A percentile compares a stretch with the other conserved stretches of the same genome.
Conservation (phyloP, 306 rosid genomes). For the cucumber (Cucumis sativus) region Cucumber_9930_V3 NC_026661.2:5257001-5257500, state of each 20-base stretch:
- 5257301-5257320: too few species aligned
- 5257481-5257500: too few species aligned
- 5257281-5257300: too few species aligned
- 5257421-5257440: not conserved
- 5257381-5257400: conserved; percentile 90
- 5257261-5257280: too few species aligned
- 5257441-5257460: too few species aligned
- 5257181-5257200: not conserved
- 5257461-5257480: too few species aligned
- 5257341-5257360: conserved; percentile 29
- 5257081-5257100: not conserved
- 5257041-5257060: too few species aligned
- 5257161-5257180: not conserved
- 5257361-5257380: conserved; percentile 69
- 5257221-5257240: conserved; percentile 1
- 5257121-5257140: not conserved
- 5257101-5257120: not conserved
- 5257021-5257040: too few species aligned
- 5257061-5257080: too few species aligned
- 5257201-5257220: not conserved
- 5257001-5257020: too few species aligned
- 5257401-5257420: conserved; percentile 67
- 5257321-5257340: not conserved
- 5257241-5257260: not conserved
- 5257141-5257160: too few species aligned